Base-by-base conservation (phyloP, 108 stramenopile genomes). In the Mayamaea pseudoterrestris region DNA sequence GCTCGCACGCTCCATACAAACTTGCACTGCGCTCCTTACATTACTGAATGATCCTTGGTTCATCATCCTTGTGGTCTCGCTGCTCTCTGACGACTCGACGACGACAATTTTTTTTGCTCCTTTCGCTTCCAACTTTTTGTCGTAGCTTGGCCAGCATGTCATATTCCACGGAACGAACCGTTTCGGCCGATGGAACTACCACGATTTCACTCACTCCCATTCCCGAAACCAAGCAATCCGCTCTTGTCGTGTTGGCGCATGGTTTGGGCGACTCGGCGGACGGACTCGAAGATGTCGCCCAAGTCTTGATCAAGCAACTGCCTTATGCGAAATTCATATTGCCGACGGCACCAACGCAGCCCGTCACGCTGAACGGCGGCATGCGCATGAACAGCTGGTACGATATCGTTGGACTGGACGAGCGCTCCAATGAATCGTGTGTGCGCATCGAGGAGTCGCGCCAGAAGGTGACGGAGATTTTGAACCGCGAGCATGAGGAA, bases 331-430 rank as follows among this genome's bases (percentile, higher is more conserved):
- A 89, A 35, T 83, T 96, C 53, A 67, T 96, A n/a, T 51, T 96
- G 5, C 95, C 95, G 7, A 93, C 92, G 1, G 95, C 95, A 11
- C 83, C 87, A 13, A 89, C 76, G 5, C 78, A 76, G 60, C 85
- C 85, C 28, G 92, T 96, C 8, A 91, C 90, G 1, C 73, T 93
- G 74, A 93, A 93, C 52, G 77, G 76, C 77, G 92, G 92, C 9
- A 80, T 86, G 79, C 43, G 65, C 9, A 93, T 92, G 90, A 75
- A 80, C 13, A 65, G 74, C 1, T 96, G 95, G 95, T 95, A 90
- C 55, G 92, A 96, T 55, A 93, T 96, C 30, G 60, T 59, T 1
- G 80, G 86, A 25, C 65, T 93, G 7, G 84, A 88, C 44, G 89
- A 86, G 63, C 68, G 90, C 0, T 58, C 87, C 44, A 90, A 88